Base-by-base conservation (phyloP, 495 filamentous ascomycete genomes). In the Astrothelium macrocarpum region DNA sequence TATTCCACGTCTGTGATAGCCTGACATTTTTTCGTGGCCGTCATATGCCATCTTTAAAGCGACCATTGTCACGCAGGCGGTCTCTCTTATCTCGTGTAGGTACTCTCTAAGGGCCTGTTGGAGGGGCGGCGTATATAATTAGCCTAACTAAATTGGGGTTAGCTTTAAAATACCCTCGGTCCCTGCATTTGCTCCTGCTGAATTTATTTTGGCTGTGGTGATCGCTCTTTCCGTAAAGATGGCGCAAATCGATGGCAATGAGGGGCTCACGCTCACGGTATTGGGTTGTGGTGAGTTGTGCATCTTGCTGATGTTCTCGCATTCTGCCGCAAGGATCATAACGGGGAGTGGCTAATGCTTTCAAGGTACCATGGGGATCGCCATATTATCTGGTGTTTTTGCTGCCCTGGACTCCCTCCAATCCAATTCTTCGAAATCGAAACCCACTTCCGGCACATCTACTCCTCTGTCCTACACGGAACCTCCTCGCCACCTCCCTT, bases 351-450 rank as follows among this genome's bases (percentile, higher is more conserved):
- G n/a, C 34, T 39, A 39, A 39, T 34, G 29, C 29, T 42, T 45
- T 16, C 31, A 29, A 78, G 89, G 90, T 60, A 93, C 89, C 25
- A 86, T 95, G 82, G 90, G 90, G 56, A 87, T 89, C 53, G 88
- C 90, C 39, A 91, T 95, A 67, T 82, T 94, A 59, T 88, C 85
- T 5, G 90, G 90, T 56, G 89, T 95, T 67, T 84, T 92, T 59
- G 73, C 80, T 61, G 49, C 49, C 20, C 39, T 70, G 14, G 65
- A 70, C 53, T 87, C 88, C 18, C 20, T 31, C 58, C 67, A 62
- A 46, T 14, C 59, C 56, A 42, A 73, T 64, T 23, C 72, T 72
- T 34, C 67, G 68, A 34, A 68, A 72, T 14, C 71, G 78, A 39
- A 76, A 14, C 72, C 78, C 0, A 23, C 67, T 23, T 78, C 79